Evolutionary conservation across 768 basidiomycete species (phyloP).

Genomic region (Lactarius deliciosus): DNA sequence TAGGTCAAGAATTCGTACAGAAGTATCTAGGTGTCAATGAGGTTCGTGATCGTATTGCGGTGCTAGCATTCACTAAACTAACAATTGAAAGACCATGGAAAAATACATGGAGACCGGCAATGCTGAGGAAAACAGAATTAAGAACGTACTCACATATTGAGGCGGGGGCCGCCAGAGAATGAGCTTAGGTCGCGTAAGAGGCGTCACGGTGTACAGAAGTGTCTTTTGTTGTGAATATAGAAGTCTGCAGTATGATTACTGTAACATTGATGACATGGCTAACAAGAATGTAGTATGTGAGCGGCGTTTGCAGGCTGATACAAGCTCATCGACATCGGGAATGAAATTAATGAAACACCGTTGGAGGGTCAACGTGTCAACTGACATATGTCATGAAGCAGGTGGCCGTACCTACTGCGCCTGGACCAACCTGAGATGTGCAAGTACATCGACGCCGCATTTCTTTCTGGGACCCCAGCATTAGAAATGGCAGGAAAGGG

Average conservation of each 20-base stretch:
- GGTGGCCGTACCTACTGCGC: neutral
- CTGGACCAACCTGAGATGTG: neutral
- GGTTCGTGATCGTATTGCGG: constrained; percentile 33
- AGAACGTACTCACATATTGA: constrained; percentile 22
- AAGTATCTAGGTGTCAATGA: constrained; percentile 52
- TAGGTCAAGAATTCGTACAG: constrained; percentile 49
- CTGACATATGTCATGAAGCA: neutral
- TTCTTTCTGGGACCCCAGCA: too few species aligned
- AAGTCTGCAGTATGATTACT: neutral
- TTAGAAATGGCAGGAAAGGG: too few species aligned
- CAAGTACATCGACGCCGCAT: neutral
- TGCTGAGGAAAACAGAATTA: neutral
- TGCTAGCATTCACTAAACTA: neutral
- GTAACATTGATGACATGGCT: neutral
- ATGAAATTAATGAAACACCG: neutral
- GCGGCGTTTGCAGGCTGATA: neutral
- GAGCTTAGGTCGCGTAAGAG: neutral
- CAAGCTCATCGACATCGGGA: neutral
- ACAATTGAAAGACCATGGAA: constrained; percentile 23
- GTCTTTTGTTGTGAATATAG: neutral
- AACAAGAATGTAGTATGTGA: neutral
- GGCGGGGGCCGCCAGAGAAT: neutral
- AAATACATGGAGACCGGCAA: constrained; percentile 6
- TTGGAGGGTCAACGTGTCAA: neutral
- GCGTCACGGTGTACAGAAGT: neutral